These are phyloP conservation scores for Tricholoma saponaceum DNA, from an alignment of 768 basidiomycete genomes.

Conservation along the genomic window DNA sequence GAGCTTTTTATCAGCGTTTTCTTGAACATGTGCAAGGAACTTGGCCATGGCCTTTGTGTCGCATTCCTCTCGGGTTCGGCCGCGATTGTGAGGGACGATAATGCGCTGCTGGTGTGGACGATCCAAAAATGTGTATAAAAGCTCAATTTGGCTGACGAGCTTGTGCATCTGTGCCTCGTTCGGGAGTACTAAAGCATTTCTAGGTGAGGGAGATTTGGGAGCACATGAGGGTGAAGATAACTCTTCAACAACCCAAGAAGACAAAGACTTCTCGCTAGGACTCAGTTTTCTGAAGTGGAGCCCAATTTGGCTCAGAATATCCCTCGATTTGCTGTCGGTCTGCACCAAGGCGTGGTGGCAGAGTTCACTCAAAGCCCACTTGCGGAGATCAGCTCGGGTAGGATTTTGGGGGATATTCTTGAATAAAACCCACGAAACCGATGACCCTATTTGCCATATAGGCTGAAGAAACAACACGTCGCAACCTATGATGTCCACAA, in stretches of 20 bases:
- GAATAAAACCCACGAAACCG: neutral
- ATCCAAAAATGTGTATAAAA: neutral
- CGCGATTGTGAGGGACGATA: neutral
- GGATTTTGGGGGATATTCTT: neutral
- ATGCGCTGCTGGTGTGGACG: neutral
- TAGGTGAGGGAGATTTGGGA: neutral
- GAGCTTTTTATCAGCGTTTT: neutral
- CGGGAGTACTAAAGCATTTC: neutral
- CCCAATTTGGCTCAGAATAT: neutral
- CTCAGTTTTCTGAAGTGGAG: neutral
- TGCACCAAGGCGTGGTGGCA: neutral
- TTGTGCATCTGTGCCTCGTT: neutral
- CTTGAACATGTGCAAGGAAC: neutral
- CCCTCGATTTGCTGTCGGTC: neutral
- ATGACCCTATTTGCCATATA: neutral
- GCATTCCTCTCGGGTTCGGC: neutral
- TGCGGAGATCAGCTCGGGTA: neutral
- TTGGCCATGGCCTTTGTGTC: neutral
- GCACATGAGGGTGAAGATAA: neutral
- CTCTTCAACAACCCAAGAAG: neutral
- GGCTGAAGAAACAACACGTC: neutral
- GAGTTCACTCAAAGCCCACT: neutral
- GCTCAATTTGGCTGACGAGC: neutral
- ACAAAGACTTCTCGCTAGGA: neutral
- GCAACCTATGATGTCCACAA: neutral